Conservation (phyloP, 2,329 filamentous ascomycete species). For the Ophiostoma fasciatum region DNA sequence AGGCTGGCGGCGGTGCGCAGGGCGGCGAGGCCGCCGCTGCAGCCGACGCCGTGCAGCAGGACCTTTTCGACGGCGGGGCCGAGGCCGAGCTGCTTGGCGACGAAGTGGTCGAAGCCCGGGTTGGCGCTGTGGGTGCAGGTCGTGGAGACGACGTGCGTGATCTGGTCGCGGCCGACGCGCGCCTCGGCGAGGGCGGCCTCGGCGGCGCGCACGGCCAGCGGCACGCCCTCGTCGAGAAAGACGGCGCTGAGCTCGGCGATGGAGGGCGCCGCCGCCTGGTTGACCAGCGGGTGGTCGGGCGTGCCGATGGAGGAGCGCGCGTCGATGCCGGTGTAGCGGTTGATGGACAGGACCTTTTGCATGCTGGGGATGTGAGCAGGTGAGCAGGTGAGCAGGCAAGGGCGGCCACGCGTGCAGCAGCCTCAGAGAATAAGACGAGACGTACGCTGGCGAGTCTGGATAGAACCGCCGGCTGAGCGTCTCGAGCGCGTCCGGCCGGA, state of each 20-base stretch:
- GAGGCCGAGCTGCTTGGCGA: slow-evolving; percentile 43
- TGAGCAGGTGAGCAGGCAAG: not conserved
- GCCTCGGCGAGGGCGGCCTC: slow-evolving; percentile 42
- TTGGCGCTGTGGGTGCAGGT: slow-evolving; percentile 58
- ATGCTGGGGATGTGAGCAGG: slow-evolving; percentile 27
- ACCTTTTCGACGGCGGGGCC: slow-evolving; percentile 46
- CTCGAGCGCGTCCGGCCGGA: slow-evolving; percentile 35
- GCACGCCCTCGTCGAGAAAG: slow-evolving; percentile 43
- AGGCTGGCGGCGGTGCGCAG: slow-evolving; percentile 52
- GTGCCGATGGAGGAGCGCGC: slow-evolving; percentile 46
- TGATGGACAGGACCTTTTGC: slow-evolving; percentile 48
- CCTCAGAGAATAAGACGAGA: slow-evolving; percentile 5
- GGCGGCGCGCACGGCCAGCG: slow-evolving; percentile 39
- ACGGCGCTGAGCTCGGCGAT: slow-evolving; percentile 39
- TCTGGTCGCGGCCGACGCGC: slow-evolving; percentile 31
- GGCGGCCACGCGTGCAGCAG: not conserved
- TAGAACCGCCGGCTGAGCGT: slow-evolving; percentile 41
- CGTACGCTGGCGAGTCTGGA: slow-evolving; percentile 43
- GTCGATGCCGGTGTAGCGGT: slow-evolving; percentile 50
- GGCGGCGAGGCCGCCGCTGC: slow-evolving; percentile 46
- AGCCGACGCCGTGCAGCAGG: slow-evolving; percentile 51
- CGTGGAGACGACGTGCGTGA: slow-evolving; percentile 53
- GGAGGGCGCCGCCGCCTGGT: slow-evolving; percentile 35
- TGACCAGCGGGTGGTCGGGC: slow-evolving; percentile 45
- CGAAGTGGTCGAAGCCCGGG: slow-evolving; percentile 52